phyloP scores from a whole-genome alignment of 345 rosid genomes.

The Rhizophora apiculata region DNA sequence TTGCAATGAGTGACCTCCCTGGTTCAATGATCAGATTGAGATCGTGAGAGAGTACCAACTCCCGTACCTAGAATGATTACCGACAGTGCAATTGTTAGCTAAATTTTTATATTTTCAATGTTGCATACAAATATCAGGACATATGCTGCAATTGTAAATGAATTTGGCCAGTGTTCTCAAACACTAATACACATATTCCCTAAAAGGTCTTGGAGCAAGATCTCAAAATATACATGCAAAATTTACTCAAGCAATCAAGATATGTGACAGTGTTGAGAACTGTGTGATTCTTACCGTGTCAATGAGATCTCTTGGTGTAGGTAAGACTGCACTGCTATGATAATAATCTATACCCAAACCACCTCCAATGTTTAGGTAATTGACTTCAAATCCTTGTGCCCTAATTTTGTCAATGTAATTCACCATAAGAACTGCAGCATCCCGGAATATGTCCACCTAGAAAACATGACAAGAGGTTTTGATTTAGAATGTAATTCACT shows the following conservation, averaged over 20 bases:
- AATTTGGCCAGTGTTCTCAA: too few relatives aligned
- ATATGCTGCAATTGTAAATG: too few relatives aligned
- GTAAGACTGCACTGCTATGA: slow-evolving; percentile 82
- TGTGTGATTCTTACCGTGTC: slow-evolving; percentile 57
- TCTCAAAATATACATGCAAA: not conserved
- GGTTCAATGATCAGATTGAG: slow-evolving; percentile 91
- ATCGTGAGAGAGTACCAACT: slow-evolving; percentile 72
- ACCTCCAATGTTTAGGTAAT: slow-evolving; percentile 92
- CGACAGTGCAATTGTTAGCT: not conserved
- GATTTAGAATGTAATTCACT: not conserved
- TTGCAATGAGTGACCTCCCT: slow-evolving; percentile 94
- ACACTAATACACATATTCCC: too few relatives aligned
- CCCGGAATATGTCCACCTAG: slow-evolving; percentile 94
- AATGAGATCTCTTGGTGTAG: slow-evolving; percentile 90
- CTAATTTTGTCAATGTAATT: slow-evolving; percentile 83
- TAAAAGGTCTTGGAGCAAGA: not conserved
- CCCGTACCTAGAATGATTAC: slow-evolving; percentile 60
- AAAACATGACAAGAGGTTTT: slow-evolving; percentile 13
- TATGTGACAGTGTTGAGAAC: slow-evolving; percentile 13
- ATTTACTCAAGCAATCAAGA: not conserved
- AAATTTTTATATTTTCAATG: too few relatives aligned
- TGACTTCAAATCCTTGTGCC: slow-evolving; percentile 82
- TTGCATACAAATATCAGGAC: too few relatives aligned
- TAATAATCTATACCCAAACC: slow-evolving; percentile 96
- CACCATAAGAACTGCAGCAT: slow-evolving; percentile 90